Conservation (phyloP, 441 rosid species). For the Jatropha podagrica region DNA sequence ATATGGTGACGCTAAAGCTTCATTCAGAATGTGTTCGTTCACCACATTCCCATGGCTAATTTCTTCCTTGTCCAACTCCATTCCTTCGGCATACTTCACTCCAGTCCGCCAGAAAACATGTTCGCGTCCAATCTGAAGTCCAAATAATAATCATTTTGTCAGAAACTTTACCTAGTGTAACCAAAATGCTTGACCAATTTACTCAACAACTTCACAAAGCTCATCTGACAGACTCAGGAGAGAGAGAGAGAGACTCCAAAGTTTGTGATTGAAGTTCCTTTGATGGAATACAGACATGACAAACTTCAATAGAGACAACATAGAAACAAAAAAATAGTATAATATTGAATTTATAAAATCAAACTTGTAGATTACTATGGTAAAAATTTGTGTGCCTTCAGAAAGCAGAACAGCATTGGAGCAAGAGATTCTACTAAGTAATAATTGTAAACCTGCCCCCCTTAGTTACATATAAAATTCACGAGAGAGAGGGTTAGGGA, state of each 20-base stretch:
- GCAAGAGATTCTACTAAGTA: not conserved
- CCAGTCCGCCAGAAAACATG: constrained; percentile 63
- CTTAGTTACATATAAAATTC: constrained; percentile 1
- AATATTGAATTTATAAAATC: not conserved
- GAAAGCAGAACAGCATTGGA: not conserved
- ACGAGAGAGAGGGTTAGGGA: constrained; percentile 4
- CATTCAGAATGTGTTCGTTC: constrained; percentile 18
- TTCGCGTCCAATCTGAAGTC: constrained; percentile 58
- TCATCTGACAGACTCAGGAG: not conserved
- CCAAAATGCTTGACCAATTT: constrained; percentile 10
- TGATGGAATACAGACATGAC: not conserved
- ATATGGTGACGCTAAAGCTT: constrained; percentile 12
- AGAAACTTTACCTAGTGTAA: not conserved
- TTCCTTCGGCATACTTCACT: constrained; percentile 29
- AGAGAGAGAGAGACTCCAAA: not conserved
- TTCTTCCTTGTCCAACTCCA: constrained; percentile 22
- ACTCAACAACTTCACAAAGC: not conserved
- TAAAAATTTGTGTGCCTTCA: not conserved
- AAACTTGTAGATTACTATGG: not conserved
- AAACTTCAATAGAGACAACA: not conserved
- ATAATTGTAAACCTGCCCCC: not conserved
- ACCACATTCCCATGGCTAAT: constrained; percentile 17
- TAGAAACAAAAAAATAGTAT: not conserved
- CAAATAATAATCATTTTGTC: constrained; percentile 14
- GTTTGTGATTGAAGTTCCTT: not conserved